Conservation (phyloP, 257 asterid species). For the Verbascum thapsus region DNA sequence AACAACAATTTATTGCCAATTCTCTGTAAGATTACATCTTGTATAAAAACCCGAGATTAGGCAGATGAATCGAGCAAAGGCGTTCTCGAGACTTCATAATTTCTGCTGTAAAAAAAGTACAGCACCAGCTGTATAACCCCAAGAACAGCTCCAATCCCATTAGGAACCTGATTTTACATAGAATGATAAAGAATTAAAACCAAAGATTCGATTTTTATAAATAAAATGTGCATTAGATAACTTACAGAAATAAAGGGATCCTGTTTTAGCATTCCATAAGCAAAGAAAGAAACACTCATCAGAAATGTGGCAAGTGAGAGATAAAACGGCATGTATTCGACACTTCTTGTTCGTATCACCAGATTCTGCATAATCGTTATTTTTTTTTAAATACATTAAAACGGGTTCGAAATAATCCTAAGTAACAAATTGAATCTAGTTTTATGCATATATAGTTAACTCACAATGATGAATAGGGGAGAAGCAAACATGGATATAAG, state of each 20-base stretch:
- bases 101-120: constrained; percentile 59
- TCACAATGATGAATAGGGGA: constrained; percentile 76
- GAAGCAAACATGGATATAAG: constrained; percentile 92
- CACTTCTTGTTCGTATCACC: constrained; percentile 82
- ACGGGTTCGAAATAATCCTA: not conserved
- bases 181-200: not conserved
- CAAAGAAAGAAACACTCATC: constrained; percentile 84
- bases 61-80: constrained; percentile 65
- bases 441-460: constrained; percentile 31
- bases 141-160: constrained; percentile 82
- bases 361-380: constrained; percentile 51
- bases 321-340: constrained; percentile 85
- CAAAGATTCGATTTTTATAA: not conserved
- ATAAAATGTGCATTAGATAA: not conserved
- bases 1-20: not conserved
- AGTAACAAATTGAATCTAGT: not conserved
- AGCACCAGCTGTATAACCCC: constrained; percentile 68
- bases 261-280: constrained; percentile 67
- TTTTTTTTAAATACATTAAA: not conserved
- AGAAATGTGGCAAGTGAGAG: constrained; percentile 84
- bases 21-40: not conserved
- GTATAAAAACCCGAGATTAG: constrained; percentile 22
- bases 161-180: constrained; percentile 57
- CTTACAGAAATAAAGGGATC: constrained; percentile 75
- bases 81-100: constrained; percentile 41